phyloP scores from a whole-genome alignment of 345 rosid species.

The Eucalyptus cloeziana region DNA sequence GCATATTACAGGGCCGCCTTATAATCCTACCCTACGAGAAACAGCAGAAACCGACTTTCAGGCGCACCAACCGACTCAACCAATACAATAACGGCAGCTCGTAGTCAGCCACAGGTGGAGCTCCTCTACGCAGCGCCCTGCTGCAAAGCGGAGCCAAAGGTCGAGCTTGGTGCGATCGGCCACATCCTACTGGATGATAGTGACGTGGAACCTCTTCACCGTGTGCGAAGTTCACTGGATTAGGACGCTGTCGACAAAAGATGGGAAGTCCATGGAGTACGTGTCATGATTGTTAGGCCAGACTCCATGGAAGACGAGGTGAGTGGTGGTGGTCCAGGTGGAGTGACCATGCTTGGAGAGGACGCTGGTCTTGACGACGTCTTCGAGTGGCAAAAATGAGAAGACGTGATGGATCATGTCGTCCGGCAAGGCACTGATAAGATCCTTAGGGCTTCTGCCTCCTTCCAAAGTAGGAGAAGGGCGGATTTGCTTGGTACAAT shows the following conservation, averaged over 20 bases:
- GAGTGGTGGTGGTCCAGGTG: neutral
- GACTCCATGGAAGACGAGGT: neutral
- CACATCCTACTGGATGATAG: neutral
- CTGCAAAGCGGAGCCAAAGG: neutral
- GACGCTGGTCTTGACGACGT: neutral
- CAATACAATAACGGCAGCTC: neutral
- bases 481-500: neutral
- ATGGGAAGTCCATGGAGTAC: neutral
- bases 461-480: neutral
- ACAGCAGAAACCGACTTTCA: neutral
- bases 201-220: neutral
- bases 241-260: neutral
- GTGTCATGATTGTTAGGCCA: neutral
- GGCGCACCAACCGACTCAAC: neutral
- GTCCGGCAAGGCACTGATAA: neutral
- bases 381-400: neutral
- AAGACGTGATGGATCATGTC: neutral
- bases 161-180: neutral
- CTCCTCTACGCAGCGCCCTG: neutral
- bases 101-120: neutral
- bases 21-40: neutral
- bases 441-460: neutral
- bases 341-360: neutral
- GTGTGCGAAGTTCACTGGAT: neutral
- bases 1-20: neutral